Conservation (phyloP, 2,329 filamentous ascomycete genomes). For the Incumbomyces delicatus region DNA sequence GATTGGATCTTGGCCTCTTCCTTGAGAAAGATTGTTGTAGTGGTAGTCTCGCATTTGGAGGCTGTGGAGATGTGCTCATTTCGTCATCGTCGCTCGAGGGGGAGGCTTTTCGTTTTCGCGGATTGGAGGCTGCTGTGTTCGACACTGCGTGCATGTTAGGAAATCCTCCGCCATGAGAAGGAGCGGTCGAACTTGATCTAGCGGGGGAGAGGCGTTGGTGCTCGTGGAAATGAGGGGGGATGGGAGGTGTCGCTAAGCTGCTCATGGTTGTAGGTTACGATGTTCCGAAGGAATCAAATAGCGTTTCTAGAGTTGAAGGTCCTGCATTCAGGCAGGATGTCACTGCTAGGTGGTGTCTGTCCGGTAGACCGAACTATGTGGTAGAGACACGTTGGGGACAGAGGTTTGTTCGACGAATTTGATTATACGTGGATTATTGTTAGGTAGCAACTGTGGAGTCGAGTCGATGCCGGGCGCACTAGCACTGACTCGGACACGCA, state of each 20-base stretch:
- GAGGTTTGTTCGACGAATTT: not conserved
- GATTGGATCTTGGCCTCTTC: slow-evolving; percentile 58
- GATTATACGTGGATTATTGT: not conserved
- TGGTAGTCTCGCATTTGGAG: slow-evolving; percentile 55
- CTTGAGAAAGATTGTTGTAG: slow-evolving; percentile 59
- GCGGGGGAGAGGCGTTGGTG: slow-evolving; percentile 51
- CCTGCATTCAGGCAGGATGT: not conserved
- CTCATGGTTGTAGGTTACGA: slow-evolving; percentile 42
- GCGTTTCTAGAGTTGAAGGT: not conserved
- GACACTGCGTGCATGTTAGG: slow-evolving; percentile 15
- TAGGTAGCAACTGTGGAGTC: slow-evolving; percentile 1
- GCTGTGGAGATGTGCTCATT: slow-evolving; percentile 65
- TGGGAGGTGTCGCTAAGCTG: slow-evolving; percentile 48
- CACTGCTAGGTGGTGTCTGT: not conserved
- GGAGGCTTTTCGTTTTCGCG: slow-evolving; percentile 72
- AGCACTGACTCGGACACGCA: too few species aligned
- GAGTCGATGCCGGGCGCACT: too few species aligned
- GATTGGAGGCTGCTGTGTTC: slow-evolving; percentile 32
- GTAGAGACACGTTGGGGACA: slow-evolving; percentile 7
- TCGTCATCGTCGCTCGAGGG: slow-evolving; percentile 44
- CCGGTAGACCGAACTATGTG: not conserved
- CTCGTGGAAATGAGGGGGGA: slow-evolving; percentile 55
- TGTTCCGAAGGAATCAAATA: not conserved
- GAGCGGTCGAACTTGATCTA: slow-evolving; percentile 43
- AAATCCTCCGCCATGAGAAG: slow-evolving; percentile 1